Conservation (phyloP, 306 rosid species). For the Benincasa hispida region DNA sequence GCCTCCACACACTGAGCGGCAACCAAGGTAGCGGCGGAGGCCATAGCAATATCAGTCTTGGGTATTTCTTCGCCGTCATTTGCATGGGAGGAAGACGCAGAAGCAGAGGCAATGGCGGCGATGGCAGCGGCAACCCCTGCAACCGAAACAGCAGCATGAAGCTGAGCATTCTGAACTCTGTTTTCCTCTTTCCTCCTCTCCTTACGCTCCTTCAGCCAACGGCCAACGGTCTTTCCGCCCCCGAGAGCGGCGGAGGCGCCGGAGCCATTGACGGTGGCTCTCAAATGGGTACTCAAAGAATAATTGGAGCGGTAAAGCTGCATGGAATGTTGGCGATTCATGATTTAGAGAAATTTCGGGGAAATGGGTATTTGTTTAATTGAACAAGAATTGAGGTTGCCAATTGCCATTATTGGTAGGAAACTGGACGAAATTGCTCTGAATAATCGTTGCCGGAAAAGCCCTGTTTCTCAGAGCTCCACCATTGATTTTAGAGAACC, state of each 20-base stretch:
- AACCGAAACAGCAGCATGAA: slow-evolving; percentile 78
- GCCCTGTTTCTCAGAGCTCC: slow-evolving; percentile 11
- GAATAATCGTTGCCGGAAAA: not conserved
- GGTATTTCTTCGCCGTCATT: slow-evolving; percentile 56
- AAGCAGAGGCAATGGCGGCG: slow-evolving; percentile 77
- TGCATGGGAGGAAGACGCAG: slow-evolving; percentile 41
- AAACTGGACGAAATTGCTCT: not conserved
- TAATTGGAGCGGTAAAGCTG: slow-evolving; percentile 48
- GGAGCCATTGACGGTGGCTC: slow-evolving; percentile 18
- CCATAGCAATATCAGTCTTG: slow-evolving; percentile 72
- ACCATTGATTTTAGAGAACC: slow-evolving; percentile 11
- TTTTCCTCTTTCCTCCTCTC: slow-evolving; percentile 91
- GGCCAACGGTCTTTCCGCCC: slow-evolving; percentile 63
- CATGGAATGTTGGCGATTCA: slow-evolving; percentile 7
- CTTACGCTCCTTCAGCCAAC: slow-evolving; percentile 88
- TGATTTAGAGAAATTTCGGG: not conserved
- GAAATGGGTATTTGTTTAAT: not conserved
- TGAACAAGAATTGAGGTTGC: not conserved
- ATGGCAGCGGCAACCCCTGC: slow-evolving; percentile 85
- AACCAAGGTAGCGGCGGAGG: slow-evolving; percentile 82
- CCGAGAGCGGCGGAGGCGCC: slow-evolving; percentile 15
- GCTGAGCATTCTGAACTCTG: slow-evolving; percentile 77
- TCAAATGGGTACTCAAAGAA: slow-evolving; percentile 18
- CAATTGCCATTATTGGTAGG: not conserved
- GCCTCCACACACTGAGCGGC: slow-evolving; percentile 96